A percentile compares a stretch with the other conserved stretches of the same genome.
These are phyloP conservation scores for Trichaptum fuscoviolaceum DNA, from an alignment of 768 basidiomycete species.

Conservation along the genomic window DNA sequence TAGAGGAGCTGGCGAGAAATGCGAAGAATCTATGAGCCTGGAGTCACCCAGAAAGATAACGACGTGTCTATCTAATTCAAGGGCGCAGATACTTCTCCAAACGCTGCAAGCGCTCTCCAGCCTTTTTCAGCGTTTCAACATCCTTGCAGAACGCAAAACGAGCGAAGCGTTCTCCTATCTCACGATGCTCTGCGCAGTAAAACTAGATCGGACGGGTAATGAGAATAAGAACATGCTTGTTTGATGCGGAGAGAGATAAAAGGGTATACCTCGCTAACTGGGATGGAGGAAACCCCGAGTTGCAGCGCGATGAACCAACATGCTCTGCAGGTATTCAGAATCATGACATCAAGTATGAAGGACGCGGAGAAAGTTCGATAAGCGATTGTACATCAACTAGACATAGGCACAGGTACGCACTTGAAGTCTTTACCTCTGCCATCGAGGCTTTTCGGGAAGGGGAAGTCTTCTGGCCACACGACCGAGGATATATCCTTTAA, in stretches of 20 bases:
- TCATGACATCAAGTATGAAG: conserved; percentile 10
- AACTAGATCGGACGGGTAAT: conserved; percentile 45
- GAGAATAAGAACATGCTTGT: neutral
- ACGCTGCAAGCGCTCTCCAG: conserved; percentile 75
- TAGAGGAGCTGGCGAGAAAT: neutral
- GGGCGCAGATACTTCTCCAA: conserved; percentile 60
- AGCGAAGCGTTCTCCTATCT: conserved; percentile 80
- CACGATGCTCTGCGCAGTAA: conserved; percentile 83
- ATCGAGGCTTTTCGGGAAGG: conserved; percentile 67
- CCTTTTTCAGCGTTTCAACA: conserved; percentile 69
- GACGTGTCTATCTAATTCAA: neutral
- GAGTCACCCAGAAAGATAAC: neutral
- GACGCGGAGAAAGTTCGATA: conserved; percentile 2
- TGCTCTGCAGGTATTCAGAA: conserved; percentile 44
- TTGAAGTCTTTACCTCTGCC: conserved; percentile 87
- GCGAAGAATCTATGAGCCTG: neutral
- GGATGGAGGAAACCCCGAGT: conserved; percentile 88
- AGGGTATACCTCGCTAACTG: conserved; percentile 83
- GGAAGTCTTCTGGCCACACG: conserved; percentile 78
- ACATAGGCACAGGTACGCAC: conserved; percentile 32
- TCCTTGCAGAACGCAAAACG: conserved; percentile 98
- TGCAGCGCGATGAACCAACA: conserved; percentile 94
- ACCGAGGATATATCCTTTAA: conserved; percentile 69
- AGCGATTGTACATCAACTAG: neutral
- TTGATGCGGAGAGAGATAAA: neutral